Percentiles rank a stretch among this genome's conserved stretches.
Conservation (phyloP, 768 basidiomycete genomes). For the Russula sp. region DNA sequence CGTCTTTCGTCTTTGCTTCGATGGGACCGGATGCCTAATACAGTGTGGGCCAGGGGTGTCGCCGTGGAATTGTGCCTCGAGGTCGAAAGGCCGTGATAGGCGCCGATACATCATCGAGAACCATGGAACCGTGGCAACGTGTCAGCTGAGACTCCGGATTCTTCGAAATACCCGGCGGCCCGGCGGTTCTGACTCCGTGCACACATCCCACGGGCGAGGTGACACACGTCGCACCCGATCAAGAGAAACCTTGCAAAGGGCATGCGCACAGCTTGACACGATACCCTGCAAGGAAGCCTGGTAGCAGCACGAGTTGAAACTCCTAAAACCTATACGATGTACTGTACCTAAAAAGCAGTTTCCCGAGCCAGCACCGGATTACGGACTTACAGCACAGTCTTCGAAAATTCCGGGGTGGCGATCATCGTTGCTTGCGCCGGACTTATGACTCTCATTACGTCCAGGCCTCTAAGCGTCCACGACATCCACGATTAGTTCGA, state of each 20-base stretch:
- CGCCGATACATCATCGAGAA: slow-evolving; percentile 1
- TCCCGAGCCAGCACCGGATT: neutral
- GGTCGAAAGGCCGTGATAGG: neutral
- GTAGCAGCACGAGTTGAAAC: neutral
- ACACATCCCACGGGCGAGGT: neutral
- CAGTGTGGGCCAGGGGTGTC: neutral
- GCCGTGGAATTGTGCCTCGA: neutral
- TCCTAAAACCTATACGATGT: neutral
- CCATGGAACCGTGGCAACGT: neutral
- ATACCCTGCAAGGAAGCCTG: neutral
- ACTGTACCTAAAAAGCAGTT: neutral
- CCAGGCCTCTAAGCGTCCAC: neutral
- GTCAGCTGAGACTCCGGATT: neutral
- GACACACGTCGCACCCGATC: neutral
- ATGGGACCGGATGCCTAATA: neutral
- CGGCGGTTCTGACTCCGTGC: neutral
- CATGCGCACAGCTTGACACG: neutral
- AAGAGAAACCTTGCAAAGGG: neutral
- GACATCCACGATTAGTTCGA: neutral
- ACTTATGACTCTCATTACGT: neutral
- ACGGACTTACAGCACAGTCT: no score
- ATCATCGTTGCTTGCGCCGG: neutral
- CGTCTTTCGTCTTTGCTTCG: neutral
- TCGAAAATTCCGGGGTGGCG: neutral
- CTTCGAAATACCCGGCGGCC: neutral